These are phyloP conservation scores for Rosellinia necatrix DNA, from an alignment of 2,329 filamentous ascomycete genomes.

Conservation along the genomic window DNA sequence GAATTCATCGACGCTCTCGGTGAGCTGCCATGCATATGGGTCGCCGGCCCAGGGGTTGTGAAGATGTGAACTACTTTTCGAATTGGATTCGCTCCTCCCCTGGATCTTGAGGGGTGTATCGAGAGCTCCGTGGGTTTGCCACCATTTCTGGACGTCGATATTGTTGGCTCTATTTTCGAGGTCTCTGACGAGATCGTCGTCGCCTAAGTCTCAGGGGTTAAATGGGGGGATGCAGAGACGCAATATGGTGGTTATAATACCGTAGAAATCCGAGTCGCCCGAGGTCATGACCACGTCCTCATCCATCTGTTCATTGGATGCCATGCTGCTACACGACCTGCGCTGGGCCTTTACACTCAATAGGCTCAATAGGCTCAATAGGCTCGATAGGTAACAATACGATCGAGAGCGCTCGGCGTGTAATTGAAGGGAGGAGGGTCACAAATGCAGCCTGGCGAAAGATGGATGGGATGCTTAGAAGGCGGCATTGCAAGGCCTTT, in stretches of 20 bases:
- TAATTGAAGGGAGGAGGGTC: background rate
- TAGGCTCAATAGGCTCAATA: background rate
- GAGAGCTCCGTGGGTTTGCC: constrained; percentile 39
- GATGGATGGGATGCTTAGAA: too few species aligned
- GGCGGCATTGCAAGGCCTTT: too few species aligned
- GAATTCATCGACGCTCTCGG: constrained; percentile 68
- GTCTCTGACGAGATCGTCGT: constrained; percentile 51
- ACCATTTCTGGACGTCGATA: constrained; percentile 59
- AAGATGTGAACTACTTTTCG: constrained; percentile 40
- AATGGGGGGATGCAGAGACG: background rate
- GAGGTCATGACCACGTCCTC: constrained; percentile 43
- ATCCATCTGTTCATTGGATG: background rate
- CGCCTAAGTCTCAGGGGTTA: constrained; percentile 50
- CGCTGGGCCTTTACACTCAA: background rate
- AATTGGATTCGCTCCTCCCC: constrained; percentile 11
- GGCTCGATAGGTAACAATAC: background rate
- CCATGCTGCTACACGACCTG: background rate
- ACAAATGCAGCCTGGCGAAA: too few species aligned
- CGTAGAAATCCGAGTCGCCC: constrained; percentile 63
- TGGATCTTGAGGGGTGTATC: constrained; percentile 33
- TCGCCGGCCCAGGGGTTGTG: constrained; percentile 65
- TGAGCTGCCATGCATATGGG: constrained; percentile 63
- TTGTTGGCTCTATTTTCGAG: constrained; percentile 55
- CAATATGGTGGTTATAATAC: constrained; percentile 41
- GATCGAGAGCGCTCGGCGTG: background rate